Conservation (phyloP, 140 eudicot species). For the Anethum foeniculum region DNA sequence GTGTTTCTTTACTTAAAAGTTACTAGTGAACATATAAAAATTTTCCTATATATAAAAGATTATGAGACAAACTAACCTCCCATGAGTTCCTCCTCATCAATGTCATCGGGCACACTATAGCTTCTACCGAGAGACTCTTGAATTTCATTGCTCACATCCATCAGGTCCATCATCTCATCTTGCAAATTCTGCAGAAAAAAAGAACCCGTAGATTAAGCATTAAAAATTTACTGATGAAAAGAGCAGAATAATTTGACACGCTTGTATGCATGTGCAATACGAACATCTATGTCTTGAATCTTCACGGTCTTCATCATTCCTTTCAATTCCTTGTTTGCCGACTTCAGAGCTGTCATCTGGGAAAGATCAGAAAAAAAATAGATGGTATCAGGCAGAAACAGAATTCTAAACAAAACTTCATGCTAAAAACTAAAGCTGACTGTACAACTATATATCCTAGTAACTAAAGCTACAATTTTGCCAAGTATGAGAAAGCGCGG, state of each 20-base stretch:
- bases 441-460: slow-evolving; percentile 2
- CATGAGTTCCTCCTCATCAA: slow-evolving; percentile 92
- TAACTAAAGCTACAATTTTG: not conserved
- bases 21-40: not conserved
- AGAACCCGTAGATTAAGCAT: slow-evolving; percentile 2
- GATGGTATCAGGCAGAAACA: not conserved
- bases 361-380: slow-evolving; percentile 8
- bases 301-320: slow-evolving; percentile 99
- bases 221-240: not conserved
- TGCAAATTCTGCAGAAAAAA: slow-evolving; percentile 57
- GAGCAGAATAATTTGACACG: not conserved
- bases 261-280: slow-evolving; percentile 19
- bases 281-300: slow-evolving; percentile 94
- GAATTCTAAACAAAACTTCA: not conserved
- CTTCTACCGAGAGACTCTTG: slow-evolving; percentile 93
- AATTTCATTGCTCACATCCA: slow-evolving; percentile 90
- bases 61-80: slow-evolving; percentile 49
- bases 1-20: not conserved
- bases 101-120: slow-evolving; percentile 84
- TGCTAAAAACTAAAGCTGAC: not conserved
- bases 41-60: not conserved
- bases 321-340: slow-evolving; percentile 95
- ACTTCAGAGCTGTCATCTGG: slow-evolving; percentile 95
- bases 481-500: not conserved
- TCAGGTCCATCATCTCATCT: slow-evolving; percentile 97